These are phyloP conservation scores for Fusarium lyarnte DNA, from an alignment of 2,329 filamentous ascomycete species.

Conservation along the genomic window DNA sequence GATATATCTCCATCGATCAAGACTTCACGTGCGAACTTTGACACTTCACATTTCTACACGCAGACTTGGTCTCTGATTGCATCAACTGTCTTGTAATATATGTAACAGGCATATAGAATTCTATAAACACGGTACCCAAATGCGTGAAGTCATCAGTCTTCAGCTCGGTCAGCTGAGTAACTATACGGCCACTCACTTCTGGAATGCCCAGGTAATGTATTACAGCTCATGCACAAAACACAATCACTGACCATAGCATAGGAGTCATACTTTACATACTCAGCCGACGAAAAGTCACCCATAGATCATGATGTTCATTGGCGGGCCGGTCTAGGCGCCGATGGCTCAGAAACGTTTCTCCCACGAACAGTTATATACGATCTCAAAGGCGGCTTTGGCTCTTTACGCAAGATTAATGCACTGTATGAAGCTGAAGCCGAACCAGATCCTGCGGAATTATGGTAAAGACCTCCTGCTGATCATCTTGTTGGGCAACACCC, in stretches of 20 bases:
- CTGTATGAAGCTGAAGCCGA: constrained; percentile 73
- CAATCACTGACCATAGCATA: constrained; percentile 49
- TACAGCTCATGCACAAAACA: not conserved
- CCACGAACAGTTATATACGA: constrained; percentile 94
- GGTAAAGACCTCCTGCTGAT: constrained; percentile 43
- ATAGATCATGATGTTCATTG: constrained; percentile 78
- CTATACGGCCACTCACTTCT: constrained; percentile 94
- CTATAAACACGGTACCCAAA: constrained; percentile 49
- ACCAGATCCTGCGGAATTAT: constrained; percentile 46
- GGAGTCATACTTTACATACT: constrained; percentile 98
- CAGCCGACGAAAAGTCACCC: constrained; percentile 51
- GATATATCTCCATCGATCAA: not conserved
- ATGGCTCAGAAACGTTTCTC: constrained; percentile 90
- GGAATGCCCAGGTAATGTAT: constrained; percentile 82
- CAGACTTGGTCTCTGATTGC: not conserved
- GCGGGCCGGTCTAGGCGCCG: constrained; percentile 80
- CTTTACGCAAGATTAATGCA: constrained; percentile 85
- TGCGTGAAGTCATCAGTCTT: constrained; percentile 95
- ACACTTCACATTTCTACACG: not conserved
- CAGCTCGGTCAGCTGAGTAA: constrained; percentile 95
- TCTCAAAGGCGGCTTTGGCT: constrained; percentile 91
- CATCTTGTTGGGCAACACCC: too few relatives aligned
- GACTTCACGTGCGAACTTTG: not conserved
- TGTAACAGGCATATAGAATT: not conserved
- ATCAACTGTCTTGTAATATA: not conserved